Evolutionary conservation across 2,329 filamentous ascomycete species (phyloP), one percentile per base, ranked within the genome.

Genomic region (Paradendryphiella salina): DNA sequence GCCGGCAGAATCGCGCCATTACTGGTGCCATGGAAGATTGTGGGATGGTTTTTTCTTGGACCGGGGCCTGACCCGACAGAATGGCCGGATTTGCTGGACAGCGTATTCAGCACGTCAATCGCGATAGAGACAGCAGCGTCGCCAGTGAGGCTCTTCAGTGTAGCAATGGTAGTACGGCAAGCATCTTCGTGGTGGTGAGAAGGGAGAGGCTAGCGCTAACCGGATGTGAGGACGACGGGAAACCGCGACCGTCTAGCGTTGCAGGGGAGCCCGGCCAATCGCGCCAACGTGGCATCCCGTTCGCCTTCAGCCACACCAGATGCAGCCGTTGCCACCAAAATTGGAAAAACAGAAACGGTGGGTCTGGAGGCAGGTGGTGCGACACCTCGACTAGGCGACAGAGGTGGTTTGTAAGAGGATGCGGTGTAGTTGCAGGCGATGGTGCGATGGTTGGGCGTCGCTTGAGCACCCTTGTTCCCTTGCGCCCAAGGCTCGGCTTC

Each of bases 191-290:
- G 23, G 43, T 39, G 9, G 32, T 18, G 38, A 34, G 33, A 40
- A 29, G 23, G 9, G 20, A 18, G 20, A 4, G 10, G 10, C 15
- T 10, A 6, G 3, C 36, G 44, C 44, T 48, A 51, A 10, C 33
- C 44, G 11, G 15, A 26, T 39, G 0, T 7, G 17, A 28, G 1
- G 4, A 4, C 1, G 4, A 48, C 31, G 21, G 43, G 20, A 47
- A 47, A 32, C 14, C 5, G 23, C 11, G 11, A 20, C 10, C 32
- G 23, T 10, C 20, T 10, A n/a, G 14, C 7, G 29, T 11, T 8
- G 34, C 38, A 51, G 41, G 41, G 48, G 31, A 28, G 13, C 29
- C 49, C 38, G 36, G 38, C 49, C 49, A 52, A 52, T 52, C 14
- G 33, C 37, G 33, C 26, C 35, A 31, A 23, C 49, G 49, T 34